A percentile compares a stretch with the other conserved stretches of the same genome.
Evolutionary conservation across 2,329 filamentous ascomycete genomes (phyloP).

Genomic region (Akanthomyces uredinophilus): DNA sequence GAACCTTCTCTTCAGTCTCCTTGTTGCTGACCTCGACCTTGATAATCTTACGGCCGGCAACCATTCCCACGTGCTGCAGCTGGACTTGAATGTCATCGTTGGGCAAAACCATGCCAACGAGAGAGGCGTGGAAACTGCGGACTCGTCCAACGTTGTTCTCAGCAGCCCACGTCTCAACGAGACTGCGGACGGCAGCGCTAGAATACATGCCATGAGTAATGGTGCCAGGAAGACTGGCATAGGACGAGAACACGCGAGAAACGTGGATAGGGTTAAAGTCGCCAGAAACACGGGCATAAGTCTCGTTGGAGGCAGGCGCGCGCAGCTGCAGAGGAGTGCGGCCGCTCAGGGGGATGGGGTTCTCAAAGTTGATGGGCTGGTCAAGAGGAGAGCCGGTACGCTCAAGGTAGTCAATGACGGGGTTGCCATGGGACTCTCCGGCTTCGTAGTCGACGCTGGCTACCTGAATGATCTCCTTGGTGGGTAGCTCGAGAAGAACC

Average conservation of each 20-base stretch:
- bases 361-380: conserved; percentile 95
- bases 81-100: conserved; percentile 94
- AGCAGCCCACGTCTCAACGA: conserved; percentile 97
- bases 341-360: conserved; percentile 90
- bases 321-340: conserved; percentile 84
- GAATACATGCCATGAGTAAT: conserved; percentile 99
- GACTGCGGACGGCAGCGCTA: conserved; percentile 87
- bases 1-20: conserved; percentile 93
- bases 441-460: conserved; percentile 96
- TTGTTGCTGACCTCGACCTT: conserved; percentile 96
- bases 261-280: conserved; percentile 99
- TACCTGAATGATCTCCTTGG: conserved; percentile 95
- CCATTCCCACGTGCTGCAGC: conserved; percentile 95
- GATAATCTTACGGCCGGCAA: conserved; percentile 97
- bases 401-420: conserved; percentile 91
- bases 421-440: conserved; percentile 87
- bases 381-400: conserved; percentile 89
- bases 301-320: conserved; percentile 94
- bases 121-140: conserved; percentile 90
- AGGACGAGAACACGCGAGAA: conserved; percentile 91
- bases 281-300: conserved; percentile 92
- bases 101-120: conserved; percentile 98
- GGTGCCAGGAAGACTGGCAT: conserved; percentile 90
- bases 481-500: conserved; percentile 88
- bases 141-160: conserved; percentile 98